Evolutionary conservation across 805 yeast genomes (phyloP).

Genomic region (Ascoidea rubescens): DNA sequence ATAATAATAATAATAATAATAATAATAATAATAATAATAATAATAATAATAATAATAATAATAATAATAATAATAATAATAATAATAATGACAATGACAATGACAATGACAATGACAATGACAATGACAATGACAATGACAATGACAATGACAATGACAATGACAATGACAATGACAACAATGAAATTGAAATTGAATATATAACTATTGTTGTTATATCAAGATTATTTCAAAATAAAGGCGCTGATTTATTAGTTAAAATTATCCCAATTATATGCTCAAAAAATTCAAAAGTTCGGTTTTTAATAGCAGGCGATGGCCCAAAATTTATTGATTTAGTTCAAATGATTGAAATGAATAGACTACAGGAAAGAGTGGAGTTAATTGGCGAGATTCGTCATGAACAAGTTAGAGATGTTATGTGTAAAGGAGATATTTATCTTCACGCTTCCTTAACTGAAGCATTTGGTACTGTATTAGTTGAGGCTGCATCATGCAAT

Average conservation of each 20-base stretch:
- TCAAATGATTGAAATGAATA: conserved; percentile 82
- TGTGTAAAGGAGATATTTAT: conserved; percentile 89
- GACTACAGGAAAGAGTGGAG: conserved; percentile 77
- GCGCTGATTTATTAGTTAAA: conserved; percentile 78
- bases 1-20: background rate
- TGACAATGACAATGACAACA: background rate
- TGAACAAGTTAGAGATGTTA: conserved; percentile 83
- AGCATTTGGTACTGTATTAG: conserved; percentile 94
- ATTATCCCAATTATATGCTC: conserved; percentile 75
- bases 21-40: background rate
- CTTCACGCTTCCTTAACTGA: conserved; percentile 90
- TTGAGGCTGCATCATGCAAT: conserved; percentile 97
- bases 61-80: background rate
- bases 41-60: background rate
- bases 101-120: background rate
- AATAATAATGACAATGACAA: background rate
- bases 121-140: background rate
- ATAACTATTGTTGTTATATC: conserved; percentile 87
- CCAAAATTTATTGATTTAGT: conserved; percentile 89
- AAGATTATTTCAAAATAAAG: conserved; percentile 88
- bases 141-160: background rate
- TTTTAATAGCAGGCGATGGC: conserved; percentile 92
- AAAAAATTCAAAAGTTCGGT: conserved; percentile 47
- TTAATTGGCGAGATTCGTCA: conserved; percentile 81
- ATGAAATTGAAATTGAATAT: background rate